Evolutionary conservation across 139 green algal genomes (phyloP), one percentile per base, ranked within the genome.

Genomic region (Diplosphaera chodatii): DNA sequence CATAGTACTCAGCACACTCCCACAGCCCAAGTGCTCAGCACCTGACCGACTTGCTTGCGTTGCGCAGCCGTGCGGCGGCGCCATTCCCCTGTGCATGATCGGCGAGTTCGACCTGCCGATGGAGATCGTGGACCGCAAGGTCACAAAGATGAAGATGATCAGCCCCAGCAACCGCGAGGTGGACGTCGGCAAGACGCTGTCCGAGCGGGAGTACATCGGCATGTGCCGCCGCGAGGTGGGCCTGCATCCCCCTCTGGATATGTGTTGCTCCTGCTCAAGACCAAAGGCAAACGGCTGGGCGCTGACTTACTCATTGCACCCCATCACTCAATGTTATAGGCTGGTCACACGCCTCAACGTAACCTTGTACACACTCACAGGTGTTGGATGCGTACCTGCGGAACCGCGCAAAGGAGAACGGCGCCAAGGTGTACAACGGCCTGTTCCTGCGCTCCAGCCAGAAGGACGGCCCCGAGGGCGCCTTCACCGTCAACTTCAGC

Each of bases 131-230:
- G 93, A 98, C 80, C 85, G 93, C 65, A 90, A 90, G 67, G 95
- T 99, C 41, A 99, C 93, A 69, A 99, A 99, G 91, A 99, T 99
- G 95, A 99, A 99, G 88, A 99, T 99, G 95, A 99, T 99, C 75
- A 97, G 90, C 2, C 95, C 95, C 32, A 97, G 91, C 78, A 99
- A 99, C 86, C 82, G 92, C 25, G 94, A 97, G 77, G 94, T 99
- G 4, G 95, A 99, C 70, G 95, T 99, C 1, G 95, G 95, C 73
- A 96, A 95, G 87, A 99, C 95, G 0, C 90, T 99, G 34, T 91
- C 81, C 74, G 90, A 98, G 71, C 93, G 88, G 34, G 95, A 99
- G 87, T 99, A 96, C 88, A 99, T 99, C 72, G 95, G 95, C 74
- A 98, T 98, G 94, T 95, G 88, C 88, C 89, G 94, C 56, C 89